phyloP scores from a whole-genome alignment of 108 stramenopile genomes.

The Mediolabrus comicus region DNA sequence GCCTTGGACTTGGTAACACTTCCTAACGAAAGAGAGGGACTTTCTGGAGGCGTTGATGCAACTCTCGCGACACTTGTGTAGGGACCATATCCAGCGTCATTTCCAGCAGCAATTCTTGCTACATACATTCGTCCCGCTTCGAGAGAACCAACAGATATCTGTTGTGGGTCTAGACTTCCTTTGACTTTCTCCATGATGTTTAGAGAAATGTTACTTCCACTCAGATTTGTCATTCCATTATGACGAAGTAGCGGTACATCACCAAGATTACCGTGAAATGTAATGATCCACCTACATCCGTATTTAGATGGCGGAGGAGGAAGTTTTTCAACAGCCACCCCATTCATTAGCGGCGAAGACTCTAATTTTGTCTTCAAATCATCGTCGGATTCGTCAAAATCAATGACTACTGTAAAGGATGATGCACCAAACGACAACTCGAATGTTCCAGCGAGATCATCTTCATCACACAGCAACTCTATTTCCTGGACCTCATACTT shows the following conservation, averaged over 20 bases:
- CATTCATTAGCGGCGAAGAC: slow-evolving; percentile 35
- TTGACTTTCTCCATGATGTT: slow-evolving; percentile 25
- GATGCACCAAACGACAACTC: slow-evolving; percentile 17
- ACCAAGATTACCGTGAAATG: slow-evolving; percentile 45
- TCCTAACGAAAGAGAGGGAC: slow-evolving; percentile 14
- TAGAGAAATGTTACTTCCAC: slow-evolving; percentile 35
- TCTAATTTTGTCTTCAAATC: slow-evolving; percentile 50
- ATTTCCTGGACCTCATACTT: slow-evolving; percentile 31
- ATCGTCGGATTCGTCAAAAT: slow-evolving; percentile 24
- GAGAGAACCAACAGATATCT: slow-evolving; percentile 26
- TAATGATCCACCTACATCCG: slow-evolving; percentile 49
- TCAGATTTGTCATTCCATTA: slow-evolving; percentile 18
- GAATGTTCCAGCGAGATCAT: slow-evolving; percentile 35
- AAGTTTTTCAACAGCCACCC: slow-evolving; percentile 23
- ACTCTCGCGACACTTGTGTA: slow-evolving; percentile 28
- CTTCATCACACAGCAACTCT: slow-evolving; percentile 8
- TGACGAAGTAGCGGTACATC: slow-evolving; percentile 55
- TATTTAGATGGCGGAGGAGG: neutral
- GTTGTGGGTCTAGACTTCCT: slow-evolving; percentile 20
- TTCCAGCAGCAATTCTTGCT: slow-evolving; percentile 43
- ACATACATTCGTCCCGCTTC: slow-evolving; percentile 29
- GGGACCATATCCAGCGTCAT: slow-evolving; percentile 41
- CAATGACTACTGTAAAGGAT: slow-evolving; percentile 8
- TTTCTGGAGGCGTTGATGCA: slow-evolving; percentile 25
- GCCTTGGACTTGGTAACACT: slow-evolving; percentile 37